A percentile compares a stretch with the other conserved stretches of the same genome.
These are phyloP conservation scores for Mallotus japonicus DNA, from an alignment of 441 rosid species.

Conservation along the genomic window DNA sequence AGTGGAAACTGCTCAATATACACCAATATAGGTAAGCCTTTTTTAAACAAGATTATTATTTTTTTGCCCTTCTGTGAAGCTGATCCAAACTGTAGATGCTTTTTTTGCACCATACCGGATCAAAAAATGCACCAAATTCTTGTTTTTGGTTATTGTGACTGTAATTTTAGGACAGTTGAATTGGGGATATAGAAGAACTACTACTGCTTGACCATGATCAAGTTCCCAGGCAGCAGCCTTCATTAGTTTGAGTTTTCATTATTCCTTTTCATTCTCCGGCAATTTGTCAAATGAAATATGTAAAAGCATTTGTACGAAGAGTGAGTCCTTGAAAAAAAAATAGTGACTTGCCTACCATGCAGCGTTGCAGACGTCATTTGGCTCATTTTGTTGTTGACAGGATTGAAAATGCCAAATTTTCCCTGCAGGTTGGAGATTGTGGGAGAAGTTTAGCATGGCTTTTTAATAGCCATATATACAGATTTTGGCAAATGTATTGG, in stretches of 20 bases:
- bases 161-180: constrained; percentile 25
- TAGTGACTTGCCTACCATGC: background rate
- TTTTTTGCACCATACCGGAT: constrained; percentile 32
- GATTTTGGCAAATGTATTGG: too few species aligned
- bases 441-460: too few species aligned
- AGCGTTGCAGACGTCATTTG: background rate
- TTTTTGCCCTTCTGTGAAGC: constrained; percentile 15
- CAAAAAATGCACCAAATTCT: constrained; percentile 23
- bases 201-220: constrained; percentile 13
- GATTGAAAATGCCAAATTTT: background rate
- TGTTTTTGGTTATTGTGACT: constrained; percentile 10
- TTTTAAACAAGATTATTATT: background rate
- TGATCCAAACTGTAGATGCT: constrained; percentile 32
- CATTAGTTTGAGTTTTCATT: background rate
- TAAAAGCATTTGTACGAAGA: background rate
- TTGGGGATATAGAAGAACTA: constrained; percentile 10
- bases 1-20: constrained; percentile 22
- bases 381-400: constrained; percentile 5
- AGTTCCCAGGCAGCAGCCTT: constrained; percentile 8
- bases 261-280: background rate
- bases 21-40: constrained; percentile 27
- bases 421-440: background rate
- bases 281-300: background rate
- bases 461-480: too few species aligned
- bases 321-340: too few species aligned